These are phyloP conservation scores for Aphanomyces invadans DNA, from an alignment of 352 stramenopile genomes.

Conservation along the genomic window DNA sequence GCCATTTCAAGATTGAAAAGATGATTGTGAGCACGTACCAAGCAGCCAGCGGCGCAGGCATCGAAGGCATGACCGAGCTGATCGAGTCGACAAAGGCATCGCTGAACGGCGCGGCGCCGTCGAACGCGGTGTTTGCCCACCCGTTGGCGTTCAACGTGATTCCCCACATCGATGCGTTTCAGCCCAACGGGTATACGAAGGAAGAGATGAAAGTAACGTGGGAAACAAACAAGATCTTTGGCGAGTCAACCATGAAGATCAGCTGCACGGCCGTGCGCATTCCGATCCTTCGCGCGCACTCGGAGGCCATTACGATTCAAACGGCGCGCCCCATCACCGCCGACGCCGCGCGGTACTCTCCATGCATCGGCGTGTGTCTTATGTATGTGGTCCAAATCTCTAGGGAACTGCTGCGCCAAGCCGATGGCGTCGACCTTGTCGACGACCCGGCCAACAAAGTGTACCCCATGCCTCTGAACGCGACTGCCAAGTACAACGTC, in stretches of 20 bases:
- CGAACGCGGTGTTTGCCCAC: slow-evolving; percentile 94
- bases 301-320: slow-evolving; percentile 94
- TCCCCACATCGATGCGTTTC: slow-evolving; percentile 99
- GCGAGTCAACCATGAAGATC: slow-evolving; percentile 64
- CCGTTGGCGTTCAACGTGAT: slow-evolving; percentile 98
- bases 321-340: slow-evolving; percentile 87
- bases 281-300: slow-evolving; percentile 95
- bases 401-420: slow-evolving; percentile 27
- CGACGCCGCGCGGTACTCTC: slow-evolving; percentile 62
- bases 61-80: slow-evolving; percentile 94
- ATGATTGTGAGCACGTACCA: slow-evolving; percentile 96
- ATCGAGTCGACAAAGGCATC: slow-evolving; percentile 74
- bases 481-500: slow-evolving; percentile 97
- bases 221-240: slow-evolving; percentile 98
- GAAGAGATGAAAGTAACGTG: slow-evolving; percentile 99
- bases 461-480: slow-evolving; percentile 97
- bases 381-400: too few species aligned
- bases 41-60: slow-evolving; percentile 86
- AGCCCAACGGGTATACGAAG: slow-evolving; percentile 98
- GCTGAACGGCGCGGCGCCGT: slow-evolving; percentile 39
- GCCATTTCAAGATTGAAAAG: slow-evolving; percentile 93
- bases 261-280: slow-evolving; percentile 95
- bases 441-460: slow-evolving; percentile 71
- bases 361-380: too few species aligned
- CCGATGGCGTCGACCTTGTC: slow-evolving; percentile 92